Evolutionary conservation across 306 rosid species (phyloP), one percentile per base, ranked within the genome.

Genomic region (Vigna unguiculata): DNA sequence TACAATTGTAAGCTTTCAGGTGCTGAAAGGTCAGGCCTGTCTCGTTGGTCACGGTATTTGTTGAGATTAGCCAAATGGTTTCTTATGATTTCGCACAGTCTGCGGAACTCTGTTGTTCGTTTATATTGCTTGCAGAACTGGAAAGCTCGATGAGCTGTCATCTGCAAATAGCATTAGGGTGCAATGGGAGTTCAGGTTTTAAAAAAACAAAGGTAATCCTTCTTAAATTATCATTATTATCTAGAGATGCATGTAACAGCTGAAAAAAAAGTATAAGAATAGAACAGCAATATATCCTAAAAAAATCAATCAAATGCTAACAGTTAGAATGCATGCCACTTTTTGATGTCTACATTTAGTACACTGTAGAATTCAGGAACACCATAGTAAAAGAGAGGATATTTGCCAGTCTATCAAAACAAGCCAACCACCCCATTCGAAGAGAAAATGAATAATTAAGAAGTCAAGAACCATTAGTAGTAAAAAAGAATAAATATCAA

Each of bases 131-230:
- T 96, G 84, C 99, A 96, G 84, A 96, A 96, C 86, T 96, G 99
- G 83, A 96, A 96, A 68, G 99, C 97, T 69, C 99, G 93, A 77
- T 96, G 99, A 13, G 99, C 99, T 28, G 99, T 96, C 99, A 96
- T 96, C 99, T 96, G 85, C 84, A 81, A 21, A 77, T 45, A 61
- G 72, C 25, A 71, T 62, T 20, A 14, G 5, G 48, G 54, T 41
- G 43, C 11, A 70, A 53, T 46, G 71, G 17, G 6, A 63, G 9
- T 22, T 60, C 17, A n/a, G 47, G 6, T 61, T 76, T 47, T 9
- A 7, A n/a, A 3, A 32, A 51, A 36, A 11, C 16, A 7, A 17
- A 28, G 3, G n/a, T 7, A 6, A 2, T 21, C 53, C 70, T 14
- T 51, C 21, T 43, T 22, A 20, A 72, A 38, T 9, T 30, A 70